Evolutionary conservation across 441 rosid species (phyloP), one percentile per base, ranked within the genome.

Genomic region (Pelargonium myrrhifolium): DNA sequence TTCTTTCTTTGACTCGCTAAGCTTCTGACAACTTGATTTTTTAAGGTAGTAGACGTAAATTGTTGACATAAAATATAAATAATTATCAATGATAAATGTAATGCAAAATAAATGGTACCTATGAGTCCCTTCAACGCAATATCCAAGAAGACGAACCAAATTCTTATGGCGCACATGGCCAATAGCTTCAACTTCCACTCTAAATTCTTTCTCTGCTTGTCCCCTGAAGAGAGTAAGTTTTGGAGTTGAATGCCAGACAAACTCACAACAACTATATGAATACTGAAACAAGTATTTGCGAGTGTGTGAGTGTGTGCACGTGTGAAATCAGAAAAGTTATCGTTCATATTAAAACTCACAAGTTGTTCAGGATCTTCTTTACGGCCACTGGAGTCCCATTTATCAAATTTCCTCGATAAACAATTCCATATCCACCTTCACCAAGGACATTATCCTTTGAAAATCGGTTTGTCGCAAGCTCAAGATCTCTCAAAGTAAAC

Each of bases 121-220:
- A 68, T 90, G 88, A 10, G 87, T 93, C 67, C 99, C 99, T 85
- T 93, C 97, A 12, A 93, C 76, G 76, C 99, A 91, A 79, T 91
- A 93, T 66, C 99, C 99, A 28, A 93, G 80, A 75, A 93, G 99
- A 45, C 97, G 95, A 66, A 93, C 99, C 84, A 93, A 86, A 77
- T 93, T 88, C 81, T 93, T 93, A 80, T 93, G 99, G 72, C 97
- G 96, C 21, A 93, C 99, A 67, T 93, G 97, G 28, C 99, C 97
- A 1, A 93, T 93, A 66, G 99, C 96, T 75, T 93, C 99, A 53
- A 93, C 99, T 76, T 93, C 99, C 42, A 85, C 92, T 65, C 87
- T 80, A 64, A 93, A 93, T 73, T 93, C 99, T 81, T 91, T 93
- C 79, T 93, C 99, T 47, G 99, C 99, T 79, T 93, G 97, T 73